These are phyloP conservation scores for Dissophora ornata DNA, from an alignment of 192 early-diverging fungal species.

Conservation along the genomic window DNA sequence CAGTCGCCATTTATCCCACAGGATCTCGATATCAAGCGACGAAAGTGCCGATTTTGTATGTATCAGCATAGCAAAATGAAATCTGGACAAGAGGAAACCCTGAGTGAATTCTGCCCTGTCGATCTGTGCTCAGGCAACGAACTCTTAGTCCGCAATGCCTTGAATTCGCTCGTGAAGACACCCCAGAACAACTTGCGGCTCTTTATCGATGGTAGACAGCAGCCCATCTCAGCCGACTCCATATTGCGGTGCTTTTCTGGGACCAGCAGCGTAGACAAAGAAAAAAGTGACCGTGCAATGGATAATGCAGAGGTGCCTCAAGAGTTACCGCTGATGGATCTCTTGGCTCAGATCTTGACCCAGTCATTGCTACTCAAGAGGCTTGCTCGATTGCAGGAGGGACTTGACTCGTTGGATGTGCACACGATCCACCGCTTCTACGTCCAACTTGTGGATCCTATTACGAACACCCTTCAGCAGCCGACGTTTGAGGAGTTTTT, in stretches of 20 bases:
- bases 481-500: conserved; percentile 60
- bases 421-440: conserved; percentile 60
- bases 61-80: conserved; percentile 68
- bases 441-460: background rate
- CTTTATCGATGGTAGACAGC: conserved; percentile 57
- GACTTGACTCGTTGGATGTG: conserved; percentile 68
- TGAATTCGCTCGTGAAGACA: conserved; percentile 50
- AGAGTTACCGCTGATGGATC: conserved; percentile 27
- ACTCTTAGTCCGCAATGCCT: conserved; percentile 41
- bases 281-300: background rate
- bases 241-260: conserved; percentile 1
- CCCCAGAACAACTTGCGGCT: conserved; percentile 69
- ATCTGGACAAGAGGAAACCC: conserved; percentile 17
- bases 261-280: background rate
- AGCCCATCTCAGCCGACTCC: conserved; percentile 1
- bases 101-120: conserved; percentile 73
- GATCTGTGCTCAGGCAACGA: conserved; percentile 68
- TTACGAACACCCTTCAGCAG: conserved; percentile 7
- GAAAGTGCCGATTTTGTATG: conserved; percentile 83
- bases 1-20: conserved; percentile 52
- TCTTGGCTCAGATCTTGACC: conserved; percentile 56
- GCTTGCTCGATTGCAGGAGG: conserved; percentile 60
- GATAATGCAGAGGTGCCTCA: background rate
- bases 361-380: conserved; percentile 58
- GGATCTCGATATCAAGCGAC: conserved; percentile 58